phyloP scores from a whole-genome alignment of 202 grass and related monocot species.

The Eragrostis tef region DNA sequence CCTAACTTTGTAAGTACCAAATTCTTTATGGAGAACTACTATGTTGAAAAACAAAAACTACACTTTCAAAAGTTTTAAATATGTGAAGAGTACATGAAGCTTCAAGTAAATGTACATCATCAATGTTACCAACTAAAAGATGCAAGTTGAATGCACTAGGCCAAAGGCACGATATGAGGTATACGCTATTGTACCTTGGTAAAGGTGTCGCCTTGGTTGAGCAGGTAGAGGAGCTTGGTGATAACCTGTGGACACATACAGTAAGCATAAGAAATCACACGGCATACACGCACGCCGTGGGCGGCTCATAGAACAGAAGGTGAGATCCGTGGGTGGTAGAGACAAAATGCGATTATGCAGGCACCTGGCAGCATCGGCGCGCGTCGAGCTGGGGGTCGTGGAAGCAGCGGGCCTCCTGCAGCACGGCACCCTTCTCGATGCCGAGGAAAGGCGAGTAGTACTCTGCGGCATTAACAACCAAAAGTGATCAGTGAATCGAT shows the following conservation, averaged over 20 bases:
- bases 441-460: conserved; percentile 95
- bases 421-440: conserved; percentile 96
- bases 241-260: conserved; percentile 64
- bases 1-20: background rate
- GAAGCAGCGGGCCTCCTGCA: conserved; percentile 96
- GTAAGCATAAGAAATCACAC: conserved; percentile 39
- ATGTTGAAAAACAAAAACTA: conserved; percentile 2
- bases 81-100: background rate
- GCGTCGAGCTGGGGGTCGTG: conserved; percentile 95
- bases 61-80: background rate
- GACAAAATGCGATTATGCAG: background rate
- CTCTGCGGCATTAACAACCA: conserved; percentile 52
- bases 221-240: conserved; percentile 96
- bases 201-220: conserved; percentile 97
- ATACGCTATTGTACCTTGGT: conserved; percentile 63
- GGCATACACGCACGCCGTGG: background rate
- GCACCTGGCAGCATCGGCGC: conserved; percentile 91
- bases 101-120: background rate
- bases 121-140: background rate
- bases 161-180: background rate
- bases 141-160: background rate
- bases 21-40: background rate
- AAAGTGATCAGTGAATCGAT: background rate
- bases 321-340: conserved; percentile 6
- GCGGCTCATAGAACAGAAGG: background rate